These are phyloP conservation scores for Paraglomus brasilianum DNA, from an alignment of 192 early-diverging fungal genomes.

Conservation along the genomic window DNA sequence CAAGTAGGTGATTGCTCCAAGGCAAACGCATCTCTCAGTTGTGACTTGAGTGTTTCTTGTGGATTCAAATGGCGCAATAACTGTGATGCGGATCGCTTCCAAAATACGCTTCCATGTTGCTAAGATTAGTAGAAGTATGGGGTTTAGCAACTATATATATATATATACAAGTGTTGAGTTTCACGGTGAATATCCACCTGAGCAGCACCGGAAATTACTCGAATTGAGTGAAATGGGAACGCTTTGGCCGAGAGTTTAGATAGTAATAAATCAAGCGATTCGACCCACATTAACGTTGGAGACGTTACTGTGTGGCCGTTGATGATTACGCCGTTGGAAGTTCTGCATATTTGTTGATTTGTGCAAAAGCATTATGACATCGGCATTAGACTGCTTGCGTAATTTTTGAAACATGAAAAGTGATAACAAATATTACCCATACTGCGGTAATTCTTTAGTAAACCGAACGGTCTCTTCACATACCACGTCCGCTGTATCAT, in stretches of 20 bases:
- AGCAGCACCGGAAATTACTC: conserved; percentile 67
- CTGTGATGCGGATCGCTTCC: conserved; percentile 51
- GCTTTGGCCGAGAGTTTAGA: conserved; percentile 38
- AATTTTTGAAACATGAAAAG: conserved; percentile 7
- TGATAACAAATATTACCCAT: conserved; percentile 15
- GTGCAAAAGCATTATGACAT: neutral
- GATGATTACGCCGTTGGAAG: conserved; percentile 47
- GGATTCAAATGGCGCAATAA: conserved; percentile 43
- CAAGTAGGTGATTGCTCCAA: conserved; percentile 72
- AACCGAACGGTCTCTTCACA: conserved; percentile 60
- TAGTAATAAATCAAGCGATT: conserved; percentile 68
- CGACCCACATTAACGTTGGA: conserved; percentile 77
- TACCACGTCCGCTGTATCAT: conserved; percentile 33
- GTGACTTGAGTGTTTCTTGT: conserved; percentile 39
- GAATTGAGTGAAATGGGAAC: conserved; percentile 43
- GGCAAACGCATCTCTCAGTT: conserved; percentile 57
- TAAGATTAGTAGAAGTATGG: conserved; percentile 30
- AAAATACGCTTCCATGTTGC: conserved; percentile 88
- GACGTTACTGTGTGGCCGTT: conserved; percentile 55
- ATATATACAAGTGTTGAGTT: neutral
- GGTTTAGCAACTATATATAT: conserved; percentile 2
- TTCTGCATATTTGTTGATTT: neutral
- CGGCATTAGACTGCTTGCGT: conserved; percentile 25
- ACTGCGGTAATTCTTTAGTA: conserved; percentile 62
- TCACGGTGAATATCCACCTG: conserved; percentile 42